Evolutionary conservation across 352 stramenopile genomes (phyloP).

Genomic region (Globisporangium irregulare): DNA sequence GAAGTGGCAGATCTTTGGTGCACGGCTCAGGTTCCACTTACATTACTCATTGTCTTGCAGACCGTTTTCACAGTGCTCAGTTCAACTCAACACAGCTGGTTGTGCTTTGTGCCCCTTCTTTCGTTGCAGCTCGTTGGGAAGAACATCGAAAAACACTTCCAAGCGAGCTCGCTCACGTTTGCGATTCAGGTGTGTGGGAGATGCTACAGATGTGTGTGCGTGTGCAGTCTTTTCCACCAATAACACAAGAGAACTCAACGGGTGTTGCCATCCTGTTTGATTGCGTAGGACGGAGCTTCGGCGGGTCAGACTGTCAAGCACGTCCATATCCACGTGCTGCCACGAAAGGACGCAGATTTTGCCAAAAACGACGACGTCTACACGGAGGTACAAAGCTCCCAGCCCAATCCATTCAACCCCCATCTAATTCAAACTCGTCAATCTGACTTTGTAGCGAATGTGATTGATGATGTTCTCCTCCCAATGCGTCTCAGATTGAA

Average conservation of each 20-base stretch:
- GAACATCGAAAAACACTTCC: slow-evolving; percentile 72
- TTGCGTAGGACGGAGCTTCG: slow-evolving; percentile 67
- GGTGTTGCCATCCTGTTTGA: neutral
- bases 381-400: slow-evolving; percentile 49
- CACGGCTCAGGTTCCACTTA: slow-evolving; percentile 57
- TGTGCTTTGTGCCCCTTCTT: neutral
- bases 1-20: slow-evolving; percentile 90
- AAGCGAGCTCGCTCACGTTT: slow-evolving; percentile 85
- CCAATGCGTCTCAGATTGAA: slow-evolving; percentile 38
- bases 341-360: slow-evolving; percentile 77
- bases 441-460: neutral
- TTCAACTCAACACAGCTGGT: neutral
- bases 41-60: neutral
- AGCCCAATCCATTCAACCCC: neutral
- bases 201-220: neutral
- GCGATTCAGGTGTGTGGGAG: slow-evolving; percentile 72
- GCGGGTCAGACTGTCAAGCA: slow-evolving; percentile 92
- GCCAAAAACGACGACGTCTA: slow-evolving; percentile 92
- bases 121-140: slow-evolving; percentile 55
- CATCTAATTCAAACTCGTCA: neutral
- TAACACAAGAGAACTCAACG: neutral
- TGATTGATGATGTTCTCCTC: neutral
- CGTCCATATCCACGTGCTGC: slow-evolving; percentile 94
- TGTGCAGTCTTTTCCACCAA: neutral
- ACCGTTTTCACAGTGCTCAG: no score